Evolutionary conservation across 2,329 filamentous ascomycete species (phyloP), one percentile per base, ranked within the genome.

Genomic region (Stenocarpella maydis): DNA sequence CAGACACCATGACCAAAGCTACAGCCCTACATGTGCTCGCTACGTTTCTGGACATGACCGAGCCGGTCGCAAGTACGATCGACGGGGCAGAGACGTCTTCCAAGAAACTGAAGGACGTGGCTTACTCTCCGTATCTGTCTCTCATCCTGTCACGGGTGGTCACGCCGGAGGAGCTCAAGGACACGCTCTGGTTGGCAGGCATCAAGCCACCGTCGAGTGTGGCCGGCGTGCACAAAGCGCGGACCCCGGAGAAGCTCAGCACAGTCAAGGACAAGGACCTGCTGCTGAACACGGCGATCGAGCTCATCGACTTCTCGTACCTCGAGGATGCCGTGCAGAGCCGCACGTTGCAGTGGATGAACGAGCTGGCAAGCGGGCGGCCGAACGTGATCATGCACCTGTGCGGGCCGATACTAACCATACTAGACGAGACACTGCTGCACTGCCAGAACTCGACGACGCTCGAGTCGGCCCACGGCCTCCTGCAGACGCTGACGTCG

Each of bases 261-360:
- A 71, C 75, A 7, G 82, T 90, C 74, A 85, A 84, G 65, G 89
- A 92, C 71, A 86, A 87, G 72, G 88, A 91, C 70, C 76, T 92
- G 15, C 78, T 92, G 19, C 82, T 92, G 7, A 88, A 87, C 71
- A 87, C 87, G 3, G 88, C 87, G 1, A 88, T 92, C 67, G 85
- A 87, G 74, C 81, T 92, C 50, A 86, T 92, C 12, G 90, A 92
- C 75, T 92, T 92, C 74, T 85, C 87, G 68, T 87, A 86, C 69
- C 80, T 91, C 9, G 90, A 92, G 69, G 89, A 91, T 68, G 81
- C 82, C 1, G 83, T 89, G 21, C 90, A 92, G 75, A 85, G 86
- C 52, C 83, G 88, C 17, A 87, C 83, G 19, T 79, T 92, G 3
- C 76, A 81, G 19, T 91, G 89, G 87, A 81, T 92, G 43, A 87